phyloP scores from a whole-genome alignment of 106 monocot species.

The Platanthera guangdongensis region DNA sequence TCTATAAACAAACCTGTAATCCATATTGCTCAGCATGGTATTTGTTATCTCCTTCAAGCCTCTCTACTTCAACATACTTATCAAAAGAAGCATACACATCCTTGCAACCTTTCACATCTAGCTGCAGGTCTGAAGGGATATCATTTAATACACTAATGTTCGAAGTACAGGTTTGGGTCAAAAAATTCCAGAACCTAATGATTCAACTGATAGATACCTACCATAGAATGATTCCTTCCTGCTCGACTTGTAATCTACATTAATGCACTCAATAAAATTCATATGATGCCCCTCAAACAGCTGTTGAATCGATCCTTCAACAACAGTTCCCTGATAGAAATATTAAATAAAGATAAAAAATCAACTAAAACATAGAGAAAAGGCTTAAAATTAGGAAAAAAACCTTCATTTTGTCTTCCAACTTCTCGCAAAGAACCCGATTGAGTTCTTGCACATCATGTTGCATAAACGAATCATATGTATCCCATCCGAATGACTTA shows the following conservation, averaged over 20 bases:
- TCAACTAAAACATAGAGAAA: background rate
- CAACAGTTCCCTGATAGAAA: slow-evolving; percentile 54
- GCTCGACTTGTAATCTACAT: slow-evolving; percentile 71
- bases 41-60: slow-evolving; percentile 90
- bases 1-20: slow-evolving; percentile 52
- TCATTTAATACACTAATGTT: background rate
- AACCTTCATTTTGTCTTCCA: slow-evolving; percentile 94
- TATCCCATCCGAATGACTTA: slow-evolving; percentile 58
- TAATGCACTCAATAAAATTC: slow-evolving; percentile 82
- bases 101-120: slow-evolving; percentile 83
- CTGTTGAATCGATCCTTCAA: slow-evolving; percentile 67
- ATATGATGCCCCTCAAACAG: slow-evolving; percentile 82
- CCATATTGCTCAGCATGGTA: slow-evolving; percentile 90
- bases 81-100: slow-evolving; percentile 98
- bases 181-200: background rate
- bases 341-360: slow-evolving; percentile 1
- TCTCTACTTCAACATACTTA: slow-evolving; percentile 90
- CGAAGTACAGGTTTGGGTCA: background rate
- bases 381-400: background rate
- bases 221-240: slow-evolving; percentile 84
- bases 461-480: slow-evolving; percentile 56
- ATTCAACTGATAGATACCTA: slow-evolving; percentile 11
- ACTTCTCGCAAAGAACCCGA: slow-evolving; percentile 72
- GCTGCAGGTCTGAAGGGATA: slow-evolving; percentile 52
- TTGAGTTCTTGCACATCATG: slow-evolving; percentile 91